Base-by-base conservation (phyloP, 805 yeast genomes). In the Tetrapisispora pingtungensis region DNA sequence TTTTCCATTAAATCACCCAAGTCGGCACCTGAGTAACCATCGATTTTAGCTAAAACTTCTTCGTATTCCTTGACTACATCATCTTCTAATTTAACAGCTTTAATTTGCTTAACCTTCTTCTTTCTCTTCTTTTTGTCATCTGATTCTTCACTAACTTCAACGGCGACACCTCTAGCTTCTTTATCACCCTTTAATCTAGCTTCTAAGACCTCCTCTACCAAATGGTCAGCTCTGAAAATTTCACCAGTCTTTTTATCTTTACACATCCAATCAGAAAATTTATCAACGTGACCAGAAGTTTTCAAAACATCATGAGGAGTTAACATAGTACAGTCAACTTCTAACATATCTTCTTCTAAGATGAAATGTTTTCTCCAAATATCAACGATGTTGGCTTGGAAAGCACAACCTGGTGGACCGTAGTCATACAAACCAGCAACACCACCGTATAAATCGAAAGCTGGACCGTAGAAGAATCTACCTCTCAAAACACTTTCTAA, bases 231-330 rank as follows among this genome's bases (percentile, higher is more conserved):
- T 70, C 99, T 79, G 74, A 93, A 93, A 56, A 93, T 93, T 71
- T 93, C 99, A 54, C 98, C 98, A 34, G 96, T 85, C 64, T 85
- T 85, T 59, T 80, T 72, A 68, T 93, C 99, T 59, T 84, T 81
- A 68, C 96, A 88, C 98, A 93, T 93, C 96, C 96, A 93, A 68
- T 93, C 99, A 53, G 97, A 86, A 64, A 93, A 93, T 73, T 93
- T 93, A 67, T 93, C 99, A 52, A 93, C 98, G 67, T 93, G 99
- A 57, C 99, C 99, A 41, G 97, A 90, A 36, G 98, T 94, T 72
- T 94, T 94, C 65, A 93, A 75, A 31, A 93, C 98, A 66, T 94
- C 98, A 61, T 86, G 81, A 14, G 99, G 99, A 40, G 99, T 93
- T 68, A 93, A 73, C 89, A 93, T 89, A 47, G 98, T 87, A 68